Evolutionary conservation across 2,329 filamentous ascomycete genomes (phyloP), one percentile per base, ranked within the genome.

Genomic region (Alternaria longipes): DNA sequence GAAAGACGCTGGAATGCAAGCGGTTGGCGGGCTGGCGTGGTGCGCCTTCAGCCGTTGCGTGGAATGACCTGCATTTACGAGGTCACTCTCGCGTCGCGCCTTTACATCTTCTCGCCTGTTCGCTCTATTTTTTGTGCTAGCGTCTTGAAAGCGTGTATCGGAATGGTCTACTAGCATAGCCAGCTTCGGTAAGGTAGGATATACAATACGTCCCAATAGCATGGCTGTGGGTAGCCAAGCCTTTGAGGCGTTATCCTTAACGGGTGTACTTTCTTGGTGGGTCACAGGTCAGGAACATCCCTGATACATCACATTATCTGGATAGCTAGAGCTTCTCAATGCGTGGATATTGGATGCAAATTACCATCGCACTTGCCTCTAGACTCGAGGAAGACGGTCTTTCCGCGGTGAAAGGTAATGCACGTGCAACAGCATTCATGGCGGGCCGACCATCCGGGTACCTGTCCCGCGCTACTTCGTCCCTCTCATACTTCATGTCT

Each of bases 11-110:
- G 32, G 20, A 26, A 36, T 12, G 46, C 32, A 22, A 50, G 46
- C 46, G 30, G 46, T 42, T 32, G 28, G 45, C 18, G 45, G 30
- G 3, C 24, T 49, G 16, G 32, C 8, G 20, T 36, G 20, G 30
- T 45, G 24, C 46, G 20, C 46, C 20, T 50, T 7, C 30, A 50
- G 32, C 46, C 16, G 32, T 50, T 20, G 46, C 32, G 46, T 26
- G 46, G 32, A 18, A 50, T 34, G 46, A 8, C 46, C 38, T 50
- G 46, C 46, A 50, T 50, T 38, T 50, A 50, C 46, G 32, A 50
- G 46, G 46, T 50, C 32, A 38, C 46, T 32, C 46, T 38, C 30
- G 46, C 18, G 30, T 24, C 46, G 46, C 46, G 46, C 46, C 2
- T 8, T 20, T 49, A 30, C 30, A 36, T 34, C 46, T 8, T 16